Base-by-base conservation (phyloP, 768 basidiomycete species). In the Termitomyces sp. region DNA sequence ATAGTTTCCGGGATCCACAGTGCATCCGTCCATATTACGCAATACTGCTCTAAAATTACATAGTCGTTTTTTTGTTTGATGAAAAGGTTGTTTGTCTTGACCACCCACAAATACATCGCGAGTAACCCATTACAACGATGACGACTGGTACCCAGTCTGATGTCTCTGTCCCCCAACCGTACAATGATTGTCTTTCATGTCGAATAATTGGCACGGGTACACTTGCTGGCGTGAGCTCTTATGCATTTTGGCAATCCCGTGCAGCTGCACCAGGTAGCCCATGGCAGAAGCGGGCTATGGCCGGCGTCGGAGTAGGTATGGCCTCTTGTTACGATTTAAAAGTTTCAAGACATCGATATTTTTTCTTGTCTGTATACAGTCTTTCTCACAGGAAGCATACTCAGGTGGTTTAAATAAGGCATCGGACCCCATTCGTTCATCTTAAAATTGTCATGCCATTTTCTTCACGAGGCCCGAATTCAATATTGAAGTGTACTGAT, bases 201-300 rank as follows among this genome's bases (percentile, higher is more conserved):
- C 81, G 82, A 43, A 72, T 90, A 54, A 79, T 88, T 41, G 88
- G 88, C 20, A 80, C 87, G 0, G 83, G 74, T 32, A 82, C 85
- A 2, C 77, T 90, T 5, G 81, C 77, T 22, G 79, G 79, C 4
- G 79, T 83, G 5, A 88, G 90, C 5, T 60, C 84, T 26, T 90
- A 91, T 66, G 87, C 89, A 2, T 69, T 91, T 28, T 78, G 79
- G 67, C 79, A 81, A 74, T 80, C 87, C 28, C 83, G 88, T 48
- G 76, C 78, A 26, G 74, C 75, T 44, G 85, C 85, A 11, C 86
- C 83, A 8, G 87, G 88, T 5, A 82, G 80, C 2, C 68, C 76
- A 4, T 65, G 76, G 28, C 86, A 87, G 56, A 90, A 88, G 67
- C 73, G 76, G 40, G 72, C 87, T 52, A 75, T 88, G 63, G 84